Base-by-base conservation (phyloP, 495 filamentous ascomycete genomes). In the Echria macrotheca region DNA sequence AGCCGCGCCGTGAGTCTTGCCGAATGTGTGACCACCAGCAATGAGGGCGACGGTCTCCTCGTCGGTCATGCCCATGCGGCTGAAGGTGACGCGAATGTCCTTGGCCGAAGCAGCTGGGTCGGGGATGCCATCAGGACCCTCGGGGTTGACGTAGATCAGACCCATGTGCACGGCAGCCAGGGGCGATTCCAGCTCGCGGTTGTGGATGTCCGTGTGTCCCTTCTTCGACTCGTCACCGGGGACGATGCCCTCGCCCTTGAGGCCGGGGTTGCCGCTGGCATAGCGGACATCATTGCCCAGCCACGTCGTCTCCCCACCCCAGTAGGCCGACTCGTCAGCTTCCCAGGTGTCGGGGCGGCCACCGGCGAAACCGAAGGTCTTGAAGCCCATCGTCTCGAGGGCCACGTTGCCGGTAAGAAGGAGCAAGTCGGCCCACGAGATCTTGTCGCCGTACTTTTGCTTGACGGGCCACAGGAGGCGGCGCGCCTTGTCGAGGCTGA, bases 371-470 rank as follows among this genome's bases (percentile, higher is more conserved):
- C 84, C 84, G 47, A 85, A 83, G 42, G 83, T 80, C 74, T 82
- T 78, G 66, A 84, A 72, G 54, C 83, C 84, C 83, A 85, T 86
- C 37, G 78, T 80, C 68, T 87, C 84, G 56, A 86, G 76, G 18
- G 84, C 82, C 5, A 86, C 83, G 59, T 87, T 87, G 52, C 84
- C 84, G 21, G 81, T 77, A 29, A 87, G 71, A 23, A 87, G 72
- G 28, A 84, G 50, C 54, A 87, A 65, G 58, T 87, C 84, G 21
- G 82, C 80, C 84, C 84, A 87, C 4, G 84, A 87, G 62, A 87
- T 83, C 74, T 85, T 86, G 76, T 78, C 76, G 62, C 84, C 84
- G 59, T 87, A 87, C 74, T 87, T 87, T 57, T 86, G 82, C 72
- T 87, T 87, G 69, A 87, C 79, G 57, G 84, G 84, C 84, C 84